Evolutionary conservation across 169 alveolate genomes (phyloP).

Genomic region (Eimeria acervulina): DNA sequence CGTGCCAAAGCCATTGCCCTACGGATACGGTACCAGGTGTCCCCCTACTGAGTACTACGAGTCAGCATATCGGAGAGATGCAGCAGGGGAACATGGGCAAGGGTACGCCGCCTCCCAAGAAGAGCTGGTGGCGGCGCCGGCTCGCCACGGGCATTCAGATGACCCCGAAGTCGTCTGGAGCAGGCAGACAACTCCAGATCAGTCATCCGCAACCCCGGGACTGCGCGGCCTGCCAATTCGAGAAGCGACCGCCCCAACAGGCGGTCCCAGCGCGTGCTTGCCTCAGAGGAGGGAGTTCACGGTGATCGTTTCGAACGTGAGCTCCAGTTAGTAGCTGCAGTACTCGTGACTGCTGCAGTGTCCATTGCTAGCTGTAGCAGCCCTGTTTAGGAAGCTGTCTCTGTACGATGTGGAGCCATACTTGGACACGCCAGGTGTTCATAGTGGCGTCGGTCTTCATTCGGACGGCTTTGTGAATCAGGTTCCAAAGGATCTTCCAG

Average conservation of each 20-base stretch:
- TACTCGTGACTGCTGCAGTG: not conserved
- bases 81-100: constrained; percentile 43
- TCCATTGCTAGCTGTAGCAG: not conserved
- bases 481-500: constrained; percentile 82
- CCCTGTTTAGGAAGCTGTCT: not conserved
- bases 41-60: constrained; percentile 53
- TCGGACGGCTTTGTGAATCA: constrained; percentile 32
- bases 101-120: constrained; percentile 20
- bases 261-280: constrained; percentile 9
- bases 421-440: not conserved
- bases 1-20: constrained; percentile 49
- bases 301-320: constrained; percentile 67
- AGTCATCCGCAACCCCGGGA: not conserved
- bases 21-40: constrained; percentile 67
- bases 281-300: constrained; percentile 61
- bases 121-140: constrained; percentile 29
- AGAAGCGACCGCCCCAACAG: constrained; percentile 37
- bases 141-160: constrained; percentile 31
- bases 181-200: constrained; percentile 61
- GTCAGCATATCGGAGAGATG: constrained; percentile 45
- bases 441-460: not conserved
- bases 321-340: not conserved
- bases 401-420: not conserved
- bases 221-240: constrained; percentile 35
- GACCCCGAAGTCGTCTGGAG: constrained; percentile 38